A percentile compares a stretch with the other conserved stretches of the same genome.
These are phyloP conservation scores for Filobasidium floriforme DNA, from an alignment of 768 basidiomycete species.

Conservation along the genomic window DNA sequence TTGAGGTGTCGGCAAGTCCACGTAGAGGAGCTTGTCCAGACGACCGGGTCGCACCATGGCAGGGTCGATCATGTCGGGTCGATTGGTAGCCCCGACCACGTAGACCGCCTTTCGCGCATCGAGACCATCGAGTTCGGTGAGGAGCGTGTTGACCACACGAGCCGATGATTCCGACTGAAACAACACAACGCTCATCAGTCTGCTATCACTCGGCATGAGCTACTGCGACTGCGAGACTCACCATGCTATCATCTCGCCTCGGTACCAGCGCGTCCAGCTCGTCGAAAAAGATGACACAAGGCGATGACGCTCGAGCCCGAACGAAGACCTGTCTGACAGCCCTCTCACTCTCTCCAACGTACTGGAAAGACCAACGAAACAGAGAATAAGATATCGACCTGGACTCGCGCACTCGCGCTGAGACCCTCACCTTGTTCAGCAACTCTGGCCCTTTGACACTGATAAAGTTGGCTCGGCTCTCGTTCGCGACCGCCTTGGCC, in stretches of 20 bases:
- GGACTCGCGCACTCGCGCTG: constrained; percentile 11
- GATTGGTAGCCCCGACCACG: constrained; percentile 88
- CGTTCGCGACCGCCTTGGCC: constrained; percentile 98
- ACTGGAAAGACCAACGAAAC: constrained; percentile 50
- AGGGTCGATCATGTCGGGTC: constrained; percentile 95
- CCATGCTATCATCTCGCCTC: constrained; percentile 77
- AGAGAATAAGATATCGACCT: not conserved
- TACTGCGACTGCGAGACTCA: constrained; percentile 45
- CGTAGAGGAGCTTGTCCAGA: constrained; percentile 86
- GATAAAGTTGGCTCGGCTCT: constrained; percentile 91
- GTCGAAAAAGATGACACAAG: constrained; percentile 93
- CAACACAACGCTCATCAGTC: not conserved
- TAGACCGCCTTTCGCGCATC: constrained; percentile 79
- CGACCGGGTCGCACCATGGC: constrained; percentile 96
- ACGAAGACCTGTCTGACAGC: constrained; percentile 93
- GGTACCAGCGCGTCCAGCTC: constrained; percentile 90
- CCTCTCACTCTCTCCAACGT: constrained; percentile 93
- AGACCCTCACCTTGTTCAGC: constrained; percentile 72
- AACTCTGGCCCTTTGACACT: constrained; percentile 96
- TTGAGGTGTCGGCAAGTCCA: constrained; percentile 65
- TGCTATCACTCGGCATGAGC: not conserved
- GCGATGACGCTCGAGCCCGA: constrained; percentile 82
- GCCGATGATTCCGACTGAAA: constrained; percentile 81
- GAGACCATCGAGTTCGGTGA: constrained; percentile 89
- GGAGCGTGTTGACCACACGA: constrained; percentile 83